Evolutionary conservation across 2,329 filamentous ascomycete genomes (phyloP).

Genomic region (Fusarium azukiicola): DNA sequence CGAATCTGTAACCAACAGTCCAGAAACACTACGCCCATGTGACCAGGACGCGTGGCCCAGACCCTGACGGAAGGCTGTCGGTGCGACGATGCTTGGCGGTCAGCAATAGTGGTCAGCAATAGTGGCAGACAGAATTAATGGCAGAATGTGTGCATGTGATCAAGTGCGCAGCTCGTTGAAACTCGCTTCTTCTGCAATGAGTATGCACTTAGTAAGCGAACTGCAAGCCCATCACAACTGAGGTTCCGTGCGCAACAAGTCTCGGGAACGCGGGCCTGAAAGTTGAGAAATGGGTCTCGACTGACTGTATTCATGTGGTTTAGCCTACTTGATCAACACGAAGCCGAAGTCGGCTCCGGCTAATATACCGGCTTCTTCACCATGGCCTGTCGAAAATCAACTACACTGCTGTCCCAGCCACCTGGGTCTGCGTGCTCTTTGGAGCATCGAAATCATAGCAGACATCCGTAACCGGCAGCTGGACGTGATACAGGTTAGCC

Average conservation of each 20-base stretch:
- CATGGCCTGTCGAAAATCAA: background rate
- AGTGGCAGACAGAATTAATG: background rate
- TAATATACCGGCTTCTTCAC: background rate
- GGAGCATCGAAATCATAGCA: constrained; percentile 42
- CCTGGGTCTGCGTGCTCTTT: background rate
- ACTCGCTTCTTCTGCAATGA: background rate
- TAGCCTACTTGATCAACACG: background rate
- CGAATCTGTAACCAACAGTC: constrained; percentile 11
- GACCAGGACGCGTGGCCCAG: background rate
- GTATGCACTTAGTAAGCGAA: constrained; percentile 6
- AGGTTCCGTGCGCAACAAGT: background rate
- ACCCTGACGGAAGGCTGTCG: background rate
- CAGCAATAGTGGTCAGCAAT: constrained; percentile 14
- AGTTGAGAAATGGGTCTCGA: background rate
- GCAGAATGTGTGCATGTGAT: background rate
- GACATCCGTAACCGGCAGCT: constrained; percentile 41
- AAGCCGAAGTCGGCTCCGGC: background rate
- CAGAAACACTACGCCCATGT: constrained; percentile 3
- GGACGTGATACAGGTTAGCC: constrained; percentile 46
- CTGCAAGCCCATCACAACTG: constrained; percentile 2
- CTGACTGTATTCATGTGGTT: constrained; percentile 1
- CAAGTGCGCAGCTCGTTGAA: background rate
- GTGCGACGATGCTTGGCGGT: background rate
- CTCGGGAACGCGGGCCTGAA: background rate
- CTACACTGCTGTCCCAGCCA: background rate